phyloP scores from a whole-genome alignment of 345 rosid genomes.

The Raphanus sativus region DNA sequence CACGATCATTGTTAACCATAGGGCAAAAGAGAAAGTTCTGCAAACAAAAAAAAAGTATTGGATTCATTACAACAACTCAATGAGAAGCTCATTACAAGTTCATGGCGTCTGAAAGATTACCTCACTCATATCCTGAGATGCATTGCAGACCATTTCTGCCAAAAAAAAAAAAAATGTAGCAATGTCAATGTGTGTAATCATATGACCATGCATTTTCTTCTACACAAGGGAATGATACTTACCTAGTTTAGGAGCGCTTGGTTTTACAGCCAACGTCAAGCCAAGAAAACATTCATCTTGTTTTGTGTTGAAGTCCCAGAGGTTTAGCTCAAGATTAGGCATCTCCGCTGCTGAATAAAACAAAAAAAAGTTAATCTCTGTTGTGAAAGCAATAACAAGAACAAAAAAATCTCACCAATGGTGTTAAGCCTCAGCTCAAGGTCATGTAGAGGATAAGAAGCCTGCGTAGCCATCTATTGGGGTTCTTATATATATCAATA shows the following conservation, averaged over 20 bases:
- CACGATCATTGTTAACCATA: slow-evolving; percentile 50
- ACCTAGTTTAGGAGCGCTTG: slow-evolving; percentile 76
- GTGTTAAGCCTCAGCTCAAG: slow-evolving; percentile 74
- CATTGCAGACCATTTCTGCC: slow-evolving; percentile 62
- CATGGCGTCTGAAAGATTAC: slow-evolving; percentile 45
- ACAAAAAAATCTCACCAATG: slow-evolving; percentile 49
- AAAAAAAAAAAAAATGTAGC: slow-evolving; percentile 8
- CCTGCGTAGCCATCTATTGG: slow-evolving; percentile 57
- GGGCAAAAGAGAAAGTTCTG: slow-evolving; percentile 78
- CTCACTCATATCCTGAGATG: slow-evolving; percentile 58
- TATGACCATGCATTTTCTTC: background rate
- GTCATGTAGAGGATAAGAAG: slow-evolving; percentile 67
- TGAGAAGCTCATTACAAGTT: background rate
- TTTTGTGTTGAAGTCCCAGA: slow-evolving; percentile 82
- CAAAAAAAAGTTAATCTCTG: background rate
- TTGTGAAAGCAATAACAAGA: slow-evolving; percentile 4
- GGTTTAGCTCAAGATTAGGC: slow-evolving; percentile 93
- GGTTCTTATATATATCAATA: background rate
- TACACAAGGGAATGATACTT: slow-evolving; percentile 22
- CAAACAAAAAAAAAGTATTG: slow-evolving; percentile 12
- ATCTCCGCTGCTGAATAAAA: slow-evolving; percentile 48
- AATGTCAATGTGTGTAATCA: background rate
- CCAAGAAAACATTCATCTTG: slow-evolving; percentile 92
- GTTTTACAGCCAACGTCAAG: slow-evolving; percentile 82
- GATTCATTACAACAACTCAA: background rate